Conservation (phyloP, 2,329 filamentous ascomycete species). For the Fusarium mexicanum region DNA sequence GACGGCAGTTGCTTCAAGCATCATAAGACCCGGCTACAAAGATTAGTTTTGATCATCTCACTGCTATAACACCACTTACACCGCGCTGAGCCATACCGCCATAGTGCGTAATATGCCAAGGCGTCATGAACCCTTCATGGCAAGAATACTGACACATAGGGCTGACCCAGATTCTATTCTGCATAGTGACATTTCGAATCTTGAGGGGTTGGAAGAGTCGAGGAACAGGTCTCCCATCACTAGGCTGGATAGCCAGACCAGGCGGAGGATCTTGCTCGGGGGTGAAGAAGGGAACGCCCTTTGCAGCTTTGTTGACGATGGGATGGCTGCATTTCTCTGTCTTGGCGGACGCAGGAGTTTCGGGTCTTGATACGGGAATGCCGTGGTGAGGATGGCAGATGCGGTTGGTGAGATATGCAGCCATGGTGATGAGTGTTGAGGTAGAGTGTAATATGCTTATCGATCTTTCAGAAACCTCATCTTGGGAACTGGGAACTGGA, state of each 20-base stretch:
- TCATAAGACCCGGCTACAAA: constrained; percentile 64
- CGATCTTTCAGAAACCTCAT: background rate
- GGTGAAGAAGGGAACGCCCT: constrained; percentile 57
- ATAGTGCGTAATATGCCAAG: constrained; percentile 78
- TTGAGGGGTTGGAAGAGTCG: constrained; percentile 60
- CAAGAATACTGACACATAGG: constrained; percentile 61
- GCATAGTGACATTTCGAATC: constrained; percentile 56
- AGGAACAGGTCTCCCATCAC: constrained; percentile 59
- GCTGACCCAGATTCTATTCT: constrained; percentile 58
- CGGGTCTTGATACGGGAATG: constrained; percentile 38
- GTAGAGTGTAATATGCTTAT: background rate
- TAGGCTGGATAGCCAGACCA: constrained; percentile 55
- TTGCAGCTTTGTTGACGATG: constrained; percentile 41
- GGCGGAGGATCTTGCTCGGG: constrained; percentile 56
- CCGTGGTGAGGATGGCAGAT: constrained; percentile 43
- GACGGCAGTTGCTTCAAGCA: constrained; percentile 76
- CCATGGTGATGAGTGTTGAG: constrained; percentile 29
- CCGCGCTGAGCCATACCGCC: constrained; percentile 78
- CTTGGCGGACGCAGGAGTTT: constrained; percentile 37
- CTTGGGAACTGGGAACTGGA: background rate
- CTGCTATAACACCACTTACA: constrained; percentile 45
- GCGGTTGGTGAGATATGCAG: constrained; percentile 42
- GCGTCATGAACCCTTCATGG: constrained; percentile 67
- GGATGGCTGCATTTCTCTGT: constrained; percentile 35
- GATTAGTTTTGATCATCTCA: constrained; percentile 35